phyloP scores from a whole-genome alignment of 345 rosid species.

The Rhizophora mangle region DNA sequence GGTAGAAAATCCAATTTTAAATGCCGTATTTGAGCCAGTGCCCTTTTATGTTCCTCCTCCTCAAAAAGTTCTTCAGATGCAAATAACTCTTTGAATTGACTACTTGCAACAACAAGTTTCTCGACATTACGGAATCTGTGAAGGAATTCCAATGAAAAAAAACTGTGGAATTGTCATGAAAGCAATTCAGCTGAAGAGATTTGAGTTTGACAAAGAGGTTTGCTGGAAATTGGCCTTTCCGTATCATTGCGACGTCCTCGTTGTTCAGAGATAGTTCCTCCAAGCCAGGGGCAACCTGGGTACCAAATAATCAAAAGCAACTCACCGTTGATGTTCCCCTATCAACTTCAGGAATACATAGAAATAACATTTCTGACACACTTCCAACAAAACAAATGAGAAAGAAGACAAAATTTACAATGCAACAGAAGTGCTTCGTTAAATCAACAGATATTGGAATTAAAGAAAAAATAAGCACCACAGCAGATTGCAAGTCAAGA shows the following conservation, averaged over 20 bases:
- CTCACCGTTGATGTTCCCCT: too few species aligned
- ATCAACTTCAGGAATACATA: too few species aligned
- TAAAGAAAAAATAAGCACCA: too few species aligned
- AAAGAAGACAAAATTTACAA: too few species aligned
- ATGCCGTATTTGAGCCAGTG: neutral
- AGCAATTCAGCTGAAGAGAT: neutral
- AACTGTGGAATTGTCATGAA: neutral
- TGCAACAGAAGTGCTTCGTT: too few species aligned
- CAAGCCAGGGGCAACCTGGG: too few species aligned
- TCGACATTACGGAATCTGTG: conserved; percentile 16
- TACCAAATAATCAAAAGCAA: too few species aligned
- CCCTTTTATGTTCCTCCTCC: neutral
- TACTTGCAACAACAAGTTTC: neutral
- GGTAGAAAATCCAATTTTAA: too few species aligned
- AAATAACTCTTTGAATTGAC: conserved; percentile 12
- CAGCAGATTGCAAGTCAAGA: too few species aligned
- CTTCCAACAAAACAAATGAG: too few species aligned
- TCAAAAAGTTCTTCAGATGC: neutral
- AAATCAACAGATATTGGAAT: too few species aligned
- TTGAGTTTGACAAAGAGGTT: neutral
- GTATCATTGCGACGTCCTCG: neutral
- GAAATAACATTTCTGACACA: too few species aligned
- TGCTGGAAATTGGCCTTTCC: neutral
- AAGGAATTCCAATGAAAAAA: conserved; percentile 2
- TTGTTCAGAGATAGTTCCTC: neutral